These are phyloP conservation scores for Mortierella sp. DNA, from an alignment of 371 early-diverging fungal genomes.

Conservation along the genomic window DNA sequence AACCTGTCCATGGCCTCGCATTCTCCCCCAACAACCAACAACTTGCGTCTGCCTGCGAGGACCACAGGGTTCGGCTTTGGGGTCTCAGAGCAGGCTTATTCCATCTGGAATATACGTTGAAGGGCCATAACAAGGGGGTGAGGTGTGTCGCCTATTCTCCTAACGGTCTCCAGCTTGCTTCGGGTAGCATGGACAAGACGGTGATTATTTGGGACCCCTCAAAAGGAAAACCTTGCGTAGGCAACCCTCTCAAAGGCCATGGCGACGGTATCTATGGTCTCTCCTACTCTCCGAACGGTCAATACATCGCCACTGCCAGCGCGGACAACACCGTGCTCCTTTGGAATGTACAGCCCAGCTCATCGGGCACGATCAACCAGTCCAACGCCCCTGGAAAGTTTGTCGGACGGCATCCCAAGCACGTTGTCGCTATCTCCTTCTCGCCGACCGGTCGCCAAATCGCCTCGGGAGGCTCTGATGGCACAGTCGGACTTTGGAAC, in stretches of 20 bases:
- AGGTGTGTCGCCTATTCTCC: neutral
- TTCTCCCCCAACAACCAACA: slow-evolving; percentile 12
- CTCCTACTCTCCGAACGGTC: neutral
- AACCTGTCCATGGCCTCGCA: neutral
- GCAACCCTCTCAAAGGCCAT: neutral
- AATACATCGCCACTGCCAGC: neutral
- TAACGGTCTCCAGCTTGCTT: neutral
- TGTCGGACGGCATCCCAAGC: neutral
- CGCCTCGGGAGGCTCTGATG: neutral
- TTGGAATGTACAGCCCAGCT: neutral
- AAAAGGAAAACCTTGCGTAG: neutral
- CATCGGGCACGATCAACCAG: neutral
- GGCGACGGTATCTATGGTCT: neutral
- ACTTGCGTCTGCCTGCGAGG: neutral
- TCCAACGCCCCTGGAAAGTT: too few relatives aligned
- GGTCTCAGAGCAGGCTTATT: neutral
- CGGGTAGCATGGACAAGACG: neutral
- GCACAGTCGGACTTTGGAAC: neutral
- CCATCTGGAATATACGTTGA: neutral
- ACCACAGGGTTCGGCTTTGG: neutral
- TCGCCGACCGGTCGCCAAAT: neutral
- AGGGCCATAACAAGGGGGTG: neutral
- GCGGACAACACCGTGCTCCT: neutral
- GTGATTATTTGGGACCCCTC: neutral
- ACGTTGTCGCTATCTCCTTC: neutral